A percentile compares a stretch with the other conserved stretches of the same genome.
phyloP scores from a whole-genome alignment of 805 yeast genomes.

The Metschnikowia cubensis region DNA sequence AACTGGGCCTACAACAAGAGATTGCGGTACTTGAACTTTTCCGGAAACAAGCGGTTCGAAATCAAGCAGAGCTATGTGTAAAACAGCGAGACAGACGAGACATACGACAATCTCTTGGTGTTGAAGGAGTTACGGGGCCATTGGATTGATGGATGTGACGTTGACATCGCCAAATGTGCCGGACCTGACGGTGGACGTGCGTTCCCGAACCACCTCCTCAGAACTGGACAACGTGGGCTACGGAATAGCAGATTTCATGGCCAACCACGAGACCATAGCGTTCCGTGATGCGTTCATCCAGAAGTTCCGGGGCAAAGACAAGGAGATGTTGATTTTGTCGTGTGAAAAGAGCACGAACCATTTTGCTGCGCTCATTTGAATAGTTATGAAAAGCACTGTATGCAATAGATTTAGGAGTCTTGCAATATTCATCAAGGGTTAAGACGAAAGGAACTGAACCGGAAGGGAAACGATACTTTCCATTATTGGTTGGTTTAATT shows the following conservation, averaged over 20 bases:
- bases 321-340: conserved; percentile 65
- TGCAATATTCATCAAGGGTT: too few relatives aligned
- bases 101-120: conserved; percentile 60
- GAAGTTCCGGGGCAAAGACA: conserved; percentile 78
- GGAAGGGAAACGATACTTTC: too few relatives aligned
- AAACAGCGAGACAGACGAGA: conserved; percentile 55
- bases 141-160: conserved; percentile 95
- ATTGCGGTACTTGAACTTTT: conserved; percentile 76
- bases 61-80: conserved; percentile 62
- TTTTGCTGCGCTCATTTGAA: too few relatives aligned
- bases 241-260: conserved; percentile 89
- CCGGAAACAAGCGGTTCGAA: conserved; percentile 90
- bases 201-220: conserved; percentile 89
- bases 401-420: too few relatives aligned
- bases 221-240: conserved; percentile 70
- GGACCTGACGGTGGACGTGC: conserved; percentile 75
- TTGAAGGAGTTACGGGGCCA: conserved; percentile 63
- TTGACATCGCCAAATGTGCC: conserved; percentile 85
- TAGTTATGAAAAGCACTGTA: too few relatives aligned
- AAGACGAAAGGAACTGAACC: too few relatives aligned
- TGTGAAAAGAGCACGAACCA: too few relatives aligned
- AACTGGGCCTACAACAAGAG: conserved; percentile 87
- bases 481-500: too few relatives aligned
- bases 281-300: conserved; percentile 84
- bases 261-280: conserved; percentile 59